Percentiles rank a stretch among this genome's conserved stretches.
phyloP scores from a whole-genome alignment of 306 rosid genomes.

The Oemleria cerasiformis region DNA sequence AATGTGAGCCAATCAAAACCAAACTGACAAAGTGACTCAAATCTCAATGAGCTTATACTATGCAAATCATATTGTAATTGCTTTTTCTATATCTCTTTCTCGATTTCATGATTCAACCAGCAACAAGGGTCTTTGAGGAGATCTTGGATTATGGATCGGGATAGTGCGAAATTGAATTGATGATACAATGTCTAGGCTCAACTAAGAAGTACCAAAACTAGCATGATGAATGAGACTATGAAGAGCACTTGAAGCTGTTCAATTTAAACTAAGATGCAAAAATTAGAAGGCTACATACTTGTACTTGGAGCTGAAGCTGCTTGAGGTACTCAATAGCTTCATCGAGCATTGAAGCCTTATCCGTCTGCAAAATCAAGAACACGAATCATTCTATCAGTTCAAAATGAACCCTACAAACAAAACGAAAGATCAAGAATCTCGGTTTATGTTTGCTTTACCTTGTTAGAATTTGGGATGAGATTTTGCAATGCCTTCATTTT shows the following conservation, averaged over 20 bases:
- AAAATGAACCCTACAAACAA: not conserved
- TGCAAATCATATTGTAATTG: not conserved
- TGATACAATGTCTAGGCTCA: not conserved
- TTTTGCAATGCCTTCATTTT: slow-evolving; percentile 95
- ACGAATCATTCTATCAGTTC: slow-evolving; percentile 9
- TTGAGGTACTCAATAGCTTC: slow-evolving; percentile 96
- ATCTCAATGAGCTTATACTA: not conserved
- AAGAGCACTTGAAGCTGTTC: not conserved
- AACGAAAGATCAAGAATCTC: not conserved
- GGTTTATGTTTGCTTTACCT: slow-evolving; percentile 35
- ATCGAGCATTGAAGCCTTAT: slow-evolving; percentile 97
- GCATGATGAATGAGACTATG: not conserved
- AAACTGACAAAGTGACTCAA: too few relatives aligned
- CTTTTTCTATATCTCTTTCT: not conserved
- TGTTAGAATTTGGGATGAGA: slow-evolving; percentile 91
- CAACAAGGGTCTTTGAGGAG: not conserved
- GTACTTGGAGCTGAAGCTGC: slow-evolving; percentile 99
- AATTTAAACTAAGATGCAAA: not conserved
- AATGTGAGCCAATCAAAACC: slow-evolving; percentile 7
- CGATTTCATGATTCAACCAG: not conserved
- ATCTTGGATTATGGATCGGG: not conserved
- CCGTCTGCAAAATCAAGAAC: slow-evolving; percentile 54
- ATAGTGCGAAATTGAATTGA: not conserved
- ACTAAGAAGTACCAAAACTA: not conserved
- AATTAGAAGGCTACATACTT: slow-evolving; percentile 38